Evolutionary conservation across 108 stramenopile genomes (phyloP).

Genomic region (Fragilariopsis cylindrus): DNA sequence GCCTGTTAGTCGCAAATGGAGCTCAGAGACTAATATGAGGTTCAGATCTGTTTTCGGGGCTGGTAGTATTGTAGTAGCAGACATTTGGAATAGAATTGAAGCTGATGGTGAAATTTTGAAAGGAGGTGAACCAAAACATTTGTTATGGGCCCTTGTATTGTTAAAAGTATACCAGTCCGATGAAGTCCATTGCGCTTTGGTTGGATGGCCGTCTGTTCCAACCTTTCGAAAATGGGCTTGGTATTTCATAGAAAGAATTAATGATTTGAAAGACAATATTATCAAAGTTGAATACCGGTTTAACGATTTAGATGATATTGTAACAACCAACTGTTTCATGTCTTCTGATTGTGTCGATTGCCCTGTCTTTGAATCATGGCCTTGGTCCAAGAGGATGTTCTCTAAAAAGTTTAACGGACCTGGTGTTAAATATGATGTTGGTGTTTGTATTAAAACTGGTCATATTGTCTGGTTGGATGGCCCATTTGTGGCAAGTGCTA

Average conservation of each 20-base stretch:
- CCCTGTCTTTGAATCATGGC: background rate
- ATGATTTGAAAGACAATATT: background rate
- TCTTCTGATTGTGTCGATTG: constrained; percentile 3
- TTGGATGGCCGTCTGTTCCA: background rate
- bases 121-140: background rate
- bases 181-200: background rate
- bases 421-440: constrained; percentile 38
- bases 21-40: too few species aligned
- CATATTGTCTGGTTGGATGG: constrained; percentile 38
- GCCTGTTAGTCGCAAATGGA: too few species aligned
- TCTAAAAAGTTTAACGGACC: constrained; percentile 35
- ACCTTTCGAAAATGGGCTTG: background rate
- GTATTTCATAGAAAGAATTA: background rate
- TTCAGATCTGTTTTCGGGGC: background rate
- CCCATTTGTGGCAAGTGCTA: constrained; percentile 26
- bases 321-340: background rate
- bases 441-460: constrained; percentile 28
- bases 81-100: background rate
- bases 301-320: background rate
- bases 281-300: background rate
- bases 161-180: background rate
- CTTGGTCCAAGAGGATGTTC: background rate
- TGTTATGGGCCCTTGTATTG: background rate
- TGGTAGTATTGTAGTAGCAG: background rate
- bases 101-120: background rate